Evolutionary conservation across 495 filamentous ascomycete genomes (phyloP).

Genomic region (Aspergillus nanangensis): DNA sequence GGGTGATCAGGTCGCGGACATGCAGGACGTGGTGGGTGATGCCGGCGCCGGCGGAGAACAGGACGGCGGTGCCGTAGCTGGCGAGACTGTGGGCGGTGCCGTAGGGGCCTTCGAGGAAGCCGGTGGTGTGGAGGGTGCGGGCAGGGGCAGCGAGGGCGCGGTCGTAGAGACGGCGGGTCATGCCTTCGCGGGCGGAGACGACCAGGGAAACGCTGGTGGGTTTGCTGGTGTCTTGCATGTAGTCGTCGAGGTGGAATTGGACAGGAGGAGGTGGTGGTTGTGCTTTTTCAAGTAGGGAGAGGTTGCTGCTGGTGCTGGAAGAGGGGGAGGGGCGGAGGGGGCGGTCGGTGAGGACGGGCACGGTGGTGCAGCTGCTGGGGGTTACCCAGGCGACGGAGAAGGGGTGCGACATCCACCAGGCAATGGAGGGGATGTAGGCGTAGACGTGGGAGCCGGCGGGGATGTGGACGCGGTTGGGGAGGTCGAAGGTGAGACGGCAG

Average conservation of each 20-base stretch:
- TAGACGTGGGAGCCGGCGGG: conserved; percentile 76
- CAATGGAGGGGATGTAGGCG: conserved; percentile 72
- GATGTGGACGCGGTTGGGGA: conserved; percentile 72
- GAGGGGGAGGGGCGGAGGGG: conserved; percentile 9
- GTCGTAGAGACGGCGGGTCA: conserved; percentile 73
- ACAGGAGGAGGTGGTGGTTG: conserved; percentile 12
- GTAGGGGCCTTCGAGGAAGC: conserved; percentile 81
- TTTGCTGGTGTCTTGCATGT: conserved; percentile 16
- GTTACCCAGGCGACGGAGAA: conserved; percentile 56
- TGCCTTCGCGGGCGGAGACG: conserved; percentile 72
- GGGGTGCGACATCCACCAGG: conserved; percentile 64
- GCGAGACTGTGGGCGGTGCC: conserved; percentile 59
- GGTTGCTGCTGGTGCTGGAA: conserved; percentile 11
- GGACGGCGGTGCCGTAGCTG: conserved; percentile 80
- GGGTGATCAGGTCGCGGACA: conserved; percentile 68
- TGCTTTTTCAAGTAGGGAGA: conserved; percentile 33
- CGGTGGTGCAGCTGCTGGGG: conserved; percentile 22
- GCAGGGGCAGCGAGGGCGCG: conserved; percentile 57
- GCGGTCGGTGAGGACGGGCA: neutral
- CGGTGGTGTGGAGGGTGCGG: conserved; percentile 54
- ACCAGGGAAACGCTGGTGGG: conserved; percentile 70
- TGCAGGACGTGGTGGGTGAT: conserved; percentile 84
- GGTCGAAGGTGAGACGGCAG: conserved; percentile 61
- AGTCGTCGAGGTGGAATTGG: too few relatives aligned
- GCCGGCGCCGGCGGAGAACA: conserved; percentile 84